A percentile compares a stretch with the other conserved stretches of the same genome.
Conservation (phyloP, 148 eudicot genomes). For the Talinum fruticosum region DNA sequence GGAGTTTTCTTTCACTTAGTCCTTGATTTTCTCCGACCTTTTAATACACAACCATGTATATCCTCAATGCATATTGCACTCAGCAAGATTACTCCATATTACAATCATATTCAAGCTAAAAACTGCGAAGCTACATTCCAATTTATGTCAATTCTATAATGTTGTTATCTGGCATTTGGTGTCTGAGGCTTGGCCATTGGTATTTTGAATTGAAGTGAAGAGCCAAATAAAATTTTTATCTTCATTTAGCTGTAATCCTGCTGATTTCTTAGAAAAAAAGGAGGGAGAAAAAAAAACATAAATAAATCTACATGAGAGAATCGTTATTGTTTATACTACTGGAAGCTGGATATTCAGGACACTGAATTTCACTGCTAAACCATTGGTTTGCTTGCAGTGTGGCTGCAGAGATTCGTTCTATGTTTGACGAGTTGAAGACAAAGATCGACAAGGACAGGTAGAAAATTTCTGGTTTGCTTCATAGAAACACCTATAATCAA, state of each 20-base stretch:
- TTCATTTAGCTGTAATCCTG: neutral
- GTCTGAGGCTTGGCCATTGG: neutral
- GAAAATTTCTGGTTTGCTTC: neutral
- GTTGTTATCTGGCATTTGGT: neutral
- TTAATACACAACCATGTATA: neutral
- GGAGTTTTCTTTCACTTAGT: neutral
- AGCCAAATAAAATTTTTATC: neutral
- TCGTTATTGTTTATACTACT: neutral
- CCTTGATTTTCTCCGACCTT: neutral
- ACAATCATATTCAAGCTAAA: neutral
- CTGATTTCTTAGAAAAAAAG: neutral
- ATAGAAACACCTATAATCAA: no score
- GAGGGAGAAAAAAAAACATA: no score
- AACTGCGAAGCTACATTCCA: neutral
- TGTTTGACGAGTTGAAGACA: slow-evolving; percentile 67
- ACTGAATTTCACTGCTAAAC: neutral
- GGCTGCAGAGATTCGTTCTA: slow-evolving; percentile 67
- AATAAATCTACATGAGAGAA: no score
- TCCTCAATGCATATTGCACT: neutral
- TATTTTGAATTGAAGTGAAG: neutral
- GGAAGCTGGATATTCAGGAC: neutral
- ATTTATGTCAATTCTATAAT: neutral
- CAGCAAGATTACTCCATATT: neutral
- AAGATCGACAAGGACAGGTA: slow-evolving; percentile 93
- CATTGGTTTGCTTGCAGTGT: slow-evolving; percentile 40